Percentiles rank a stretch among this genome's conserved stretches.
phyloP scores from a whole-genome alignment of 192 early-diverging fungal species.

The Paraglomus brasilianum region DNA sequence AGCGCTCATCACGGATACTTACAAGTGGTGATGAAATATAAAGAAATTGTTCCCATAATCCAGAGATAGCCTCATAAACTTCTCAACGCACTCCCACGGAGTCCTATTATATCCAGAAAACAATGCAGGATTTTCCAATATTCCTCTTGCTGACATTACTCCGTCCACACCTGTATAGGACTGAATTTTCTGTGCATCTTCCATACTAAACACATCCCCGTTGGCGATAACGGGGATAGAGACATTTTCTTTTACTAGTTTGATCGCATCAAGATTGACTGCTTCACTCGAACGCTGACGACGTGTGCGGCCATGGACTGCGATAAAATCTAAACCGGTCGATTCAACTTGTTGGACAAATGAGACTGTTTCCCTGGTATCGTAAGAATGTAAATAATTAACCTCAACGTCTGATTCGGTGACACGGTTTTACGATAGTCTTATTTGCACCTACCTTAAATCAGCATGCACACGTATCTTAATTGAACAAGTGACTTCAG shows the following conservation, averaged over 20 bases:
- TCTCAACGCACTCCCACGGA: constrained; percentile 77
- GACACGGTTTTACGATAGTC: background rate
- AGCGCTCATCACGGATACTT: background rate
- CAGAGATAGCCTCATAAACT: constrained; percentile 65
- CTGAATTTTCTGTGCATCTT: constrained; percentile 78
- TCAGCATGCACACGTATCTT: constrained; percentile 87
- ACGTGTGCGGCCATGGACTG: constrained; percentile 87
- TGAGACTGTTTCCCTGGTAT: constrained; percentile 71
- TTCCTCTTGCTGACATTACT: constrained; percentile 90
- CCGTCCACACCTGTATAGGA: constrained; percentile 77
- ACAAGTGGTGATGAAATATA: constrained; percentile 91
- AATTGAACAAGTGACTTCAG: constrained; percentile 69
- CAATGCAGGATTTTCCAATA: constrained; percentile 90
- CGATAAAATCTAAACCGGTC: constrained; percentile 86
- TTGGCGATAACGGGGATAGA: constrained; percentile 86
- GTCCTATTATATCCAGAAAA: constrained; percentile 82
- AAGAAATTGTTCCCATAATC: constrained; percentile 80
- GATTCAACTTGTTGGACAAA: constrained; percentile 80
- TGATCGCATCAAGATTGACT: constrained; percentile 78
- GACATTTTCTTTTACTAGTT: constrained; percentile 76
- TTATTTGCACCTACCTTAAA: constrained; percentile 40
- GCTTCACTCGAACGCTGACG: constrained; percentile 78
- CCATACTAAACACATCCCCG: constrained; percentile 74
- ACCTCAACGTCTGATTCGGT: background rate
- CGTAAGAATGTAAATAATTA: constrained; percentile 12